A percentile compares a stretch with the other conserved stretches of the same genome.
Evolutionary conservation across 2,329 filamentous ascomycete genomes (phyloP).

Genomic region (Penicillium psychrosexuale): DNA sequence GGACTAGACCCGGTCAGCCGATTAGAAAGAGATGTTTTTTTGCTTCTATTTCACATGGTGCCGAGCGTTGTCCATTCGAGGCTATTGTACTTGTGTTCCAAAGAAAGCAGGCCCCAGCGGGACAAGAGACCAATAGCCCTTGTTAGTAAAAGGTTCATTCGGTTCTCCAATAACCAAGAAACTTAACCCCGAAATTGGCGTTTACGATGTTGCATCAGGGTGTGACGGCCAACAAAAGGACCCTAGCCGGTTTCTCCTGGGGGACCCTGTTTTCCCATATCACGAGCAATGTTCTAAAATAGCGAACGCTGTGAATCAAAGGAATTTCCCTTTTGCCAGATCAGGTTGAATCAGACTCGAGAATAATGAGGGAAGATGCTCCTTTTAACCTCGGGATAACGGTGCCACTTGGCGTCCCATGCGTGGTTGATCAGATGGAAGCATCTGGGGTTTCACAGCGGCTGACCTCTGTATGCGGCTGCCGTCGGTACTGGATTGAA

Average conservation of each 20-base stretch:
- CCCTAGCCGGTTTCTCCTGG: slow-evolving; percentile 9
- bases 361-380: slow-evolving; percentile 3
- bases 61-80: slow-evolving; percentile 8
- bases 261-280: slow-evolving; percentile 3
- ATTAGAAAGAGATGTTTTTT: slow-evolving; percentile 14
- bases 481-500: slow-evolving; percentile 30
- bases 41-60: slow-evolving; percentile 31
- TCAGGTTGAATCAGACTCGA: not conserved
- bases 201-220: slow-evolving; percentile 25
- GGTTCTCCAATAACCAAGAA: slow-evolving; percentile 9
- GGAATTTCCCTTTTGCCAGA: not conserved
- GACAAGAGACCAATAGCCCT: slow-evolving; percentile 8
- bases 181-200: slow-evolving; percentile 13
- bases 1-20: slow-evolving; percentile 23
- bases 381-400: slow-evolving; percentile 5
- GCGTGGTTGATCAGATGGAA: slow-evolving; percentile 37
- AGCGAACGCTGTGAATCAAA: slow-evolving; percentile 7
- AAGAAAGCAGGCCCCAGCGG: slow-evolving; percentile 8
- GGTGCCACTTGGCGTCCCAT: slow-evolving; percentile 22
- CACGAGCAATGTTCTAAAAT: slow-evolving; percentile 13
- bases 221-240: slow-evolving; percentile 16
- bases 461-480: slow-evolving; percentile 37
- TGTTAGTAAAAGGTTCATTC: slow-evolving; percentile 9
- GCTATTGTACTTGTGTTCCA: slow-evolving; percentile 7
- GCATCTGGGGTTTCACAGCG: slow-evolving; percentile 38